Evolutionary conservation across 305 asterid genomes (phyloP).

Genomic region (Stenogyne calaminthoides): DNA sequence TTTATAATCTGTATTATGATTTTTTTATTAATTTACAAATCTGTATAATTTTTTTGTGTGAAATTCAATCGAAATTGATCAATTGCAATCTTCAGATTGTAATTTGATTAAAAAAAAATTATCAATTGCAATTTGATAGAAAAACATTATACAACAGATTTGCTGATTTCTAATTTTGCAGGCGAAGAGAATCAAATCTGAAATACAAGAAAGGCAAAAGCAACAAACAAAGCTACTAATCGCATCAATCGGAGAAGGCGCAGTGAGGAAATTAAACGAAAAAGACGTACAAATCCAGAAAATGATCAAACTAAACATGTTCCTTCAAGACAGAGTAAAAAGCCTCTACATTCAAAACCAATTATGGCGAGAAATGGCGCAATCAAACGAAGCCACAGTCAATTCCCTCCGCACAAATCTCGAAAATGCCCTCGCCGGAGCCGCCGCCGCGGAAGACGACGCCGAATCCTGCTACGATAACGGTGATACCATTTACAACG

Average conservation of each 20-base stretch:
- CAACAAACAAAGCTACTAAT: constrained; percentile 42
- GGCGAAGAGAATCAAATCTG: constrained; percentile 59
- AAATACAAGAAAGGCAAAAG: constrained; percentile 53
- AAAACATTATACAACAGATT: too few relatives aligned
- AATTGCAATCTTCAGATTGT: too few relatives aligned
- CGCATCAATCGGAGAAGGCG: constrained; percentile 49
- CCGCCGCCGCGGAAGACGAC: constrained; percentile 40
- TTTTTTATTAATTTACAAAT: too few relatives aligned
- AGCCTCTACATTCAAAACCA: constrained; percentile 59
- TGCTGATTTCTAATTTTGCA: constrained; percentile 16
- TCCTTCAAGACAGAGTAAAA: constrained; percentile 58
- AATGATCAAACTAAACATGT: constrained; percentile 49
- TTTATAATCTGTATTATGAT: too few relatives aligned
- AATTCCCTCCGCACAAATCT: constrained; percentile 64
- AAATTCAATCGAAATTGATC: too few relatives aligned
- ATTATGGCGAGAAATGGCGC: constrained; percentile 68
- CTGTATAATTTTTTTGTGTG: too few relatives aligned
- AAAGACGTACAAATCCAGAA: constrained; percentile 54
- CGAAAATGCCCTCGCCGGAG: constrained; percentile 61
- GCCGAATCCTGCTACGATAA: constrained; percentile 75
- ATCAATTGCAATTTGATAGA: too few relatives aligned
- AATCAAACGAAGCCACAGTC: constrained; percentile 72
- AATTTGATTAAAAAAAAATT: too few relatives aligned
- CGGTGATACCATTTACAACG: constrained; percentile 19
- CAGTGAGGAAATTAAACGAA: constrained; percentile 43